phyloP scores from a whole-genome alignment of 1,284 basidiomycete species.

The Leccinum subspadiceum region DNA sequence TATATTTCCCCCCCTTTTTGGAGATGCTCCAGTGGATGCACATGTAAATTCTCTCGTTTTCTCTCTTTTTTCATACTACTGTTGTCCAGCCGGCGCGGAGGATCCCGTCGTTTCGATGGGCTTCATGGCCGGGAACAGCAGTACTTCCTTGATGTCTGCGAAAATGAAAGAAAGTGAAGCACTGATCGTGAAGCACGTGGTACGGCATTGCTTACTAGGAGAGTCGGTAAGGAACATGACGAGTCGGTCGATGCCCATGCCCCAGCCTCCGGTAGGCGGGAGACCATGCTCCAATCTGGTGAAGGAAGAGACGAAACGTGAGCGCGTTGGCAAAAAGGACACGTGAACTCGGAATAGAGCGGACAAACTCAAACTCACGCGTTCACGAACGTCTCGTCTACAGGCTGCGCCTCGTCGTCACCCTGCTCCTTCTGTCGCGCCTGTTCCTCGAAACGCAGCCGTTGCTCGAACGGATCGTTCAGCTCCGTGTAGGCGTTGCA shows the following conservation, averaged over 20 bases:
- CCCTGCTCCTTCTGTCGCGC: slow-evolving; percentile 92
- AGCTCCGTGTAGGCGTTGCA: slow-evolving; percentile 98
- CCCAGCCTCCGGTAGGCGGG: slow-evolving; percentile 97
- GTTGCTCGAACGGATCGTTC: slow-evolving; percentile 97
- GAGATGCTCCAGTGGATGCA: neutral
- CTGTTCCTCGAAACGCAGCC: slow-evolving; percentile 95
- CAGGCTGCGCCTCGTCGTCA: slow-evolving; percentile 96
- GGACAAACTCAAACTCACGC: slow-evolving; percentile 56
- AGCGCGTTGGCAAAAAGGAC: neutral
- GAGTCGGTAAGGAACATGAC: slow-evolving; percentile 97
- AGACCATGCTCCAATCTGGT: slow-evolving; percentile 92
- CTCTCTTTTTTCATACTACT: slow-evolving; percentile 1
- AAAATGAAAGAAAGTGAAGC: slow-evolving; percentile 5
- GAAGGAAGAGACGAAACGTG: neutral
- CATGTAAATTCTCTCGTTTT: neutral
- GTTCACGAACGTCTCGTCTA: slow-evolving; percentile 93
- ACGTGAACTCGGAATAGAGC: neutral
- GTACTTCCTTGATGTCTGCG: slow-evolving; percentile 86
- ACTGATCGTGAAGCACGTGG: neutral
- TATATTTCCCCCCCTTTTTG: neutral
- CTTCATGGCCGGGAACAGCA: slow-evolving; percentile 91
- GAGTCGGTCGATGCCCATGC: slow-evolving; percentile 89
- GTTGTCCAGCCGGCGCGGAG: slow-evolving; percentile 20
- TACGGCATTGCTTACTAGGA: slow-evolving; percentile 60
- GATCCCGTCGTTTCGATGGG: slow-evolving; percentile 55